Percentiles rank a stretch among this genome's conserved stretches.
These are phyloP conservation scores for Pseudocercospora fijiensis DNA, from an alignment of 2,329 filamentous ascomycete species.

Conservation along the genomic window DNA sequence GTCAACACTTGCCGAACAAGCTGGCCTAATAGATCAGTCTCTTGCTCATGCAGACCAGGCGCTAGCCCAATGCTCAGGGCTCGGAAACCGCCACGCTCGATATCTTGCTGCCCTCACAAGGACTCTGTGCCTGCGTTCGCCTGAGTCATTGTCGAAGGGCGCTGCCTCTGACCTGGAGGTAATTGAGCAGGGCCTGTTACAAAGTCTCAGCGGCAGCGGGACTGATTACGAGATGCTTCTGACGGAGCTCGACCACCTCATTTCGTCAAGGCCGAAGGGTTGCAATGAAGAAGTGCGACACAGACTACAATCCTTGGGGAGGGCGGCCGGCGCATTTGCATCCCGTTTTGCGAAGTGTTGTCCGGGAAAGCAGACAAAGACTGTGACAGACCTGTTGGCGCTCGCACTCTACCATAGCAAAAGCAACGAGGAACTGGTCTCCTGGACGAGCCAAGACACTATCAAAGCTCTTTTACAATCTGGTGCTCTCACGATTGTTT, in stretches of 20 bases:
- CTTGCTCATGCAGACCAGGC: slow-evolving; percentile 18
- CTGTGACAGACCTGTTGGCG: slow-evolving; percentile 26
- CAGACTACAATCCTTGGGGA: slow-evolving; percentile 7
- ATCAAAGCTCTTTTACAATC: slow-evolving; percentile 61
- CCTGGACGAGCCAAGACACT: slow-evolving; percentile 55
- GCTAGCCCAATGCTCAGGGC: slow-evolving; percentile 13
- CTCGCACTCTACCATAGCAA: slow-evolving; percentile 22
- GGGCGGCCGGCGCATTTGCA: slow-evolving; percentile 31
- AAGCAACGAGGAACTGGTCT: slow-evolving; percentile 24
- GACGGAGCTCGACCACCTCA: slow-evolving; percentile 22
- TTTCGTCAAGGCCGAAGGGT: not conserved
- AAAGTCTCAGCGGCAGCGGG: slow-evolving; percentile 25
- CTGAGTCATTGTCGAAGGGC: not conserved
- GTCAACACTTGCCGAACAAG: slow-evolving; percentile 24
- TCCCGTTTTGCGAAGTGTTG: slow-evolving; percentile 31
- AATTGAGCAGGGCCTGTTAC: slow-evolving; percentile 16
- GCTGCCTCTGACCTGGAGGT: slow-evolving; percentile 3
- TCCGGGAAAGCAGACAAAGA: slow-evolving; percentile 19
- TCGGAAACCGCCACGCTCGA: slow-evolving; percentile 26
- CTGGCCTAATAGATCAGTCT: slow-evolving; percentile 14
- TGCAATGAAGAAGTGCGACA: not conserved
- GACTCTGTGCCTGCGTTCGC: not conserved
- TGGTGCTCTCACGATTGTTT: slow-evolving; percentile 57
- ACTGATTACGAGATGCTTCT: slow-evolving; percentile 34
- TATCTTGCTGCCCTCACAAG: slow-evolving; percentile 19